Evolutionary conservation across 225 moss, liverwort and hornwort species (phyloP).

Genomic region (Physcomitrium patens): DNA sequence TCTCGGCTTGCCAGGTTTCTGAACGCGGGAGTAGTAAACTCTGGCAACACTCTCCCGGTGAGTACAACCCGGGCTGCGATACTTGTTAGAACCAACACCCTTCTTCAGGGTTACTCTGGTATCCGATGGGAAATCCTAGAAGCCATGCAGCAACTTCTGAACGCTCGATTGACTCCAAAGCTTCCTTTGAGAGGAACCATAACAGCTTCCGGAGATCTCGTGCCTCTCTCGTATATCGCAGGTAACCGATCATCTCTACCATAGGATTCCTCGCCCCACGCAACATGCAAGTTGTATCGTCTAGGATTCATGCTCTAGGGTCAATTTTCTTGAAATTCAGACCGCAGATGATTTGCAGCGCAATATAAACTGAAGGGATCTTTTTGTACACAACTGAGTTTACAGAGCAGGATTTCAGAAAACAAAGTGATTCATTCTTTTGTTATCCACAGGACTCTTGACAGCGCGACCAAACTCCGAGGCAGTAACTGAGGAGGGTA

Average conservation of each 20-base stretch:
- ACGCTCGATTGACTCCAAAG: slow-evolving; percentile 62
- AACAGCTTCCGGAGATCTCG: slow-evolving; percentile 68
- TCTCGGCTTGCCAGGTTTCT: slow-evolving; percentile 40
- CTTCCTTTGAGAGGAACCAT: slow-evolving; percentile 66
- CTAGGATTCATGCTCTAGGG: no score
- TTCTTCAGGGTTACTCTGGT: slow-evolving; percentile 58
- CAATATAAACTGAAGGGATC: no score
- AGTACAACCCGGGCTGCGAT: slow-evolving; percentile 58
- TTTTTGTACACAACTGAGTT: no score
- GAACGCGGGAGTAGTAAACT: slow-evolving; percentile 55
- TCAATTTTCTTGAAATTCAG: no score
- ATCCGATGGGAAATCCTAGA: slow-evolving; percentile 63
- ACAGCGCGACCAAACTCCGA: slow-evolving; percentile 73
- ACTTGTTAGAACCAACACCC: slow-evolving; percentile 56
- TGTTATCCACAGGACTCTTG: slow-evolving; percentile 42
- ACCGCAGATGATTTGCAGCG: no score
- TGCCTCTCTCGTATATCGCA: slow-evolving; percentile 71
- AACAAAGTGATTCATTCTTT: not conserved
- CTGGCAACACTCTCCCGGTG: slow-evolving; percentile 49
- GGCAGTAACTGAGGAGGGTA: slow-evolving; percentile 67
- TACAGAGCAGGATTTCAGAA: not conserved
- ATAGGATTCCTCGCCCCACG: no score
- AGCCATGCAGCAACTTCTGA: slow-evolving; percentile 61
- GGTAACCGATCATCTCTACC: slow-evolving; percentile 11
- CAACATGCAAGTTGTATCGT: no score